Evolutionary conservation across 306 rosid species (phyloP), one percentile per base, ranked within the genome.

Genomic region (Castanospermum australe): DNA sequence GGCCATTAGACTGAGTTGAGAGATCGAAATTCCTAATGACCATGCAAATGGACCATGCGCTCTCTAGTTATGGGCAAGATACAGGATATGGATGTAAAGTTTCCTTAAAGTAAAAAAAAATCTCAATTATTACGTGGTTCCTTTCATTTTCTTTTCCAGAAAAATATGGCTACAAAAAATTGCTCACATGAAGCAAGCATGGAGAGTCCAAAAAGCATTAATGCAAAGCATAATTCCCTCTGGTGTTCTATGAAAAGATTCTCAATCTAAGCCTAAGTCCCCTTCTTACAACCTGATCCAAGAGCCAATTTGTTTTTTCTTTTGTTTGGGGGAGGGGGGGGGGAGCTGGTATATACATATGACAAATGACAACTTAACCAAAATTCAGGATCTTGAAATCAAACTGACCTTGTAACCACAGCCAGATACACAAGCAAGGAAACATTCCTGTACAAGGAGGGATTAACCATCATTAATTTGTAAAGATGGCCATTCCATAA

Each of bases 401-500:
- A 70, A 60, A 81, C 97, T 85, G 48, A 94, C 99, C 97, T 88
- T 94, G 82, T 61, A 94, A 61, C 97, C 97, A 54, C 99, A 92
- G 68, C 99, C 99, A 56, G 97, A 94, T 54, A 86, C 89, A 71
- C 99, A 92, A 67, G 99, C 97, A 67, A 74, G 88, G 78, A 94
- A 94, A 68, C 99, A 94, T 75, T 88, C 88, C 99, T 92, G 93
- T 24, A 75, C 57, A 71, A 15, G 77, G 61, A 80, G 75, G 77
- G 14, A 81, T 63, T 64, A 88, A 74, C 41, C 48, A 73, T 76
- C 64, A 80, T 30, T 55, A 75, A 8, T 33, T 57, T 67, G 25
- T 20, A 25, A 73, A n/a, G 62, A 83, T 35, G 55, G 21, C 14
- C 18, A 45, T 21, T 32, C 55, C 59, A 5, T 38, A 51, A 28